Conservation (phyloP, 139 green algal genomes). For the Tetraselmis striata region DNA sequence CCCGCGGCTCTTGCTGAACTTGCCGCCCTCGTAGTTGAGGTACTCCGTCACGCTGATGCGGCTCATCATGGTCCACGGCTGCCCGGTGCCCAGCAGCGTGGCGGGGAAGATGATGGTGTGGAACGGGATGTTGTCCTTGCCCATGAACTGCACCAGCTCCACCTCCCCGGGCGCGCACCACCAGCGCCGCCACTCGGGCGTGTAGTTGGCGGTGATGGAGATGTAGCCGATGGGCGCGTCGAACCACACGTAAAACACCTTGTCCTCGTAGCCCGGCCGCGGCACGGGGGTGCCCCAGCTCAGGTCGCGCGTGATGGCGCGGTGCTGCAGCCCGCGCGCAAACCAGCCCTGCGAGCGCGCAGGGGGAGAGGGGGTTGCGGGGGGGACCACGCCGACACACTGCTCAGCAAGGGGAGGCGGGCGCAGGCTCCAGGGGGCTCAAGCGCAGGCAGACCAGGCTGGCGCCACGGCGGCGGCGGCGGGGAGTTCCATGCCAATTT, state of each 20-base stretch:
- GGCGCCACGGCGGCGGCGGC: too few relatives aligned
- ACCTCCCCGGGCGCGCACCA: conserved; percentile 74
- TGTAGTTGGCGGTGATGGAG: conserved; percentile 93
- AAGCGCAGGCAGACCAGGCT: too few relatives aligned
- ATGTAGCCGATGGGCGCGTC: conserved; percentile 97
- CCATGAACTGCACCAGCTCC: conserved; percentile 99
- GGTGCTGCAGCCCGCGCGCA: conserved; percentile 83
- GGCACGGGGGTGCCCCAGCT: conserved; percentile 94
- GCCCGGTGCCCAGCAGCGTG: conserved; percentile 66
- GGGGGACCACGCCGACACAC: neutral
- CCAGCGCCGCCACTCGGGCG: conserved; percentile 77
- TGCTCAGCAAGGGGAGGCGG: too few relatives aligned
- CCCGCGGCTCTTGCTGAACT: conserved; percentile 93
- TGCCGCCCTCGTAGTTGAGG: conserved; percentile 95
- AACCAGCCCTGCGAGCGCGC: conserved; percentile 73
- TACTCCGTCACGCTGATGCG: conserved; percentile 96
- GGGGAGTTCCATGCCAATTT: too few relatives aligned
- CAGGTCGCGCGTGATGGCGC: conserved; percentile 96
- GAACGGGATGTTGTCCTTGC: conserved; percentile 99
- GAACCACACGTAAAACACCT: conserved; percentile 99
- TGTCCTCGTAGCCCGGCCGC: conserved; percentile 75
- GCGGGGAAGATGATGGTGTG: conserved; percentile 97
- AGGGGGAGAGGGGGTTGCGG: neutral
- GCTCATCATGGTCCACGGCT: conserved; percentile 93
- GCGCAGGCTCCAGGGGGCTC: too few relatives aligned